phyloP scores from a whole-genome alignment of 345 rosid species.

The Mallotus nudiflorus region DNA sequence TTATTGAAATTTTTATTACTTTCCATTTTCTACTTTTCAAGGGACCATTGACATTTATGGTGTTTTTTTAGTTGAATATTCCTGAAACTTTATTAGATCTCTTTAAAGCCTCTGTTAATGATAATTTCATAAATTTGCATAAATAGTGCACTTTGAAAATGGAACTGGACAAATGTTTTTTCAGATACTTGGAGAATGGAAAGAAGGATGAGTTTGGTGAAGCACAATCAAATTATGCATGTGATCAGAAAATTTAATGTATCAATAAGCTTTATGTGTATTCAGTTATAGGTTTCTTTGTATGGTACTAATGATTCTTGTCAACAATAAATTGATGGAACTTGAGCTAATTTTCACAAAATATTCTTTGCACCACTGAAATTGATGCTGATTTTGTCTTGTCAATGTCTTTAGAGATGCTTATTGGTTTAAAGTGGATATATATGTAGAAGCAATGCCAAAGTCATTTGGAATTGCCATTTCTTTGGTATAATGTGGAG shows the following conservation, averaged over 20 bases:
- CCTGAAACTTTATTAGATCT: neutral
- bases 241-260: neutral
- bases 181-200: neutral
- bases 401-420: neutral
- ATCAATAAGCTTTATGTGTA: neutral
- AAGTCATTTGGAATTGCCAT: neutral
- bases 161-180: neutral
- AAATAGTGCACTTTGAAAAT: neutral
- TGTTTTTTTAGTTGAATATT: neutral
- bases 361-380: too few relatives aligned
- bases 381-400: neutral
- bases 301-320: neutral
- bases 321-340: neutral
- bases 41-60: neutral
- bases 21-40: neutral
- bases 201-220: neutral
- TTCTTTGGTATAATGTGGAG: neutral
- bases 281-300: too few relatives aligned
- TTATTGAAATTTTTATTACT: neutral
- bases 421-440: neutral
- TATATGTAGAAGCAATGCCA: neutral
- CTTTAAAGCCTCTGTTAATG: neutral
- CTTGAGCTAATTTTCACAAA: neutral
- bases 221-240: neutral
- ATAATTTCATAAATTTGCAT: neutral